Percentiles rank a stretch among this genome's conserved stretches.
Conservation (phyloP, 805 yeast genomes). For the Wickerhamiella occidentalis region DNA sequence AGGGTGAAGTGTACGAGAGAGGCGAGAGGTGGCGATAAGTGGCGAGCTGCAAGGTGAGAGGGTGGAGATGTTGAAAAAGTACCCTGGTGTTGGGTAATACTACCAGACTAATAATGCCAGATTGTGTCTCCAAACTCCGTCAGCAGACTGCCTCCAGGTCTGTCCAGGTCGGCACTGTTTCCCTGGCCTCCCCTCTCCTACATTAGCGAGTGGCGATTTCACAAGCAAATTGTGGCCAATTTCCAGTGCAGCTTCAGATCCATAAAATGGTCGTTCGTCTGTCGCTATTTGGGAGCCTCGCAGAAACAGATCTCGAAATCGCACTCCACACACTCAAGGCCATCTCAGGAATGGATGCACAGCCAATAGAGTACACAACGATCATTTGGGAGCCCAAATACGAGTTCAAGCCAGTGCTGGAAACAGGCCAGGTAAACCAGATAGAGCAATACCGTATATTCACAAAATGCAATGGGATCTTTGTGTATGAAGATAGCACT, state of each 20-base stretch:
- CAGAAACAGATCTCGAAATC: constrained; percentile 25
- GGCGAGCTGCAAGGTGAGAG: no score
- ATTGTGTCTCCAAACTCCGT: no score
- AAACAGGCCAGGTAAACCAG: constrained; percentile 26
- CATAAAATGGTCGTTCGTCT: constrained; percentile 29
- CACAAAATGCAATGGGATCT: constrained; percentile 11
- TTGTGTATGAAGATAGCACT: not conserved
- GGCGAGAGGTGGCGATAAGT: not conserved
- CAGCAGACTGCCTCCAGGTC: no score
- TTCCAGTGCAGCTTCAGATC: not conserved
- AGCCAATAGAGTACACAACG: constrained; percentile 21
- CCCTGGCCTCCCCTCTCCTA: no score
- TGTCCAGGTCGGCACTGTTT: no score
- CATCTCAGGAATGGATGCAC: constrained; percentile 29
- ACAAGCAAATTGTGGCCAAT: not conserved
- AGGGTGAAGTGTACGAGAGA: no score
- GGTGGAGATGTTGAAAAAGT: no score
- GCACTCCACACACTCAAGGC: constrained; percentile 27
- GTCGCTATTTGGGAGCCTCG: constrained; percentile 26
- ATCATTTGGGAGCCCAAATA: constrained; percentile 27
- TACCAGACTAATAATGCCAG: no score
- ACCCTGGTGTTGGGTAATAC: no score
- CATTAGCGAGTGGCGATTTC: no score
- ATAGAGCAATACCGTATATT: constrained; percentile 28
- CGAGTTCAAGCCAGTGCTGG: constrained; percentile 24